phyloP scores from a whole-genome alignment of 805 yeast species.

The Hanseniaspora valbyensis region DNA sequence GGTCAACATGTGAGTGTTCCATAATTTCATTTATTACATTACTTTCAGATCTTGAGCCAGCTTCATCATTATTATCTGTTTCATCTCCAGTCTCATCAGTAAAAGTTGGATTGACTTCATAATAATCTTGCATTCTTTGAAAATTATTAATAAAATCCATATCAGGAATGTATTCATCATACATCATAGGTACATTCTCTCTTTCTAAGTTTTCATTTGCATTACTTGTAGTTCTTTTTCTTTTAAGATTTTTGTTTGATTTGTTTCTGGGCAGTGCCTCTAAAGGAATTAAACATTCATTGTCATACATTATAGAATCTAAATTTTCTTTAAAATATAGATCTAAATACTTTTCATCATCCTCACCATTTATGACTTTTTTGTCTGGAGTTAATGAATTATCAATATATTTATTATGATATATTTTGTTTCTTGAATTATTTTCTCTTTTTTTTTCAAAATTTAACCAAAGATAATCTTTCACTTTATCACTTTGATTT shows the following conservation, averaged over 20 bases:
- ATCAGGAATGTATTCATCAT: conserved; percentile 70
- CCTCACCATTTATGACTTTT: conserved; percentile 2
- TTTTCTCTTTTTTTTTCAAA: not conserved
- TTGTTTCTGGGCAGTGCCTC: conserved; percentile 8
- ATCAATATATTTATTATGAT: not conserved
- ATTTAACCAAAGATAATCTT: not conserved
- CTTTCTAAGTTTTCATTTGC: not conserved
- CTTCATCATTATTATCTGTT: not conserved
- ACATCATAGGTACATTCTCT: conserved; percentile 28
- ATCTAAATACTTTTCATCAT: not conserved
- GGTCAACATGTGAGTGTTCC: conserved; percentile 9
- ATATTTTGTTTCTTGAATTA: not conserved
- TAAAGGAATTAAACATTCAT: conserved; percentile 15
- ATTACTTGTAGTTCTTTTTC: not conserved
- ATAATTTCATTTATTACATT: not conserved
- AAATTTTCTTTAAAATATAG: conserved; percentile 7
- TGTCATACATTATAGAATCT: conserved; percentile 12
- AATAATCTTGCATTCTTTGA: conserved; percentile 36
- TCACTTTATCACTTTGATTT: not conserved
- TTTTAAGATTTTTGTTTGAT: not conserved
- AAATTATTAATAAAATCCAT: conserved; percentile 45
- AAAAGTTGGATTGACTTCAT: conserved; percentile 18
- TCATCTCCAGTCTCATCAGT: conserved; percentile 17
- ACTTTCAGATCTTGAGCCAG: conserved; percentile 9
- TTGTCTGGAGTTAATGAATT: not conserved